Evolutionary conservation across 108 stramenopile species (phyloP), one percentile per base, ranked within the genome.

Genomic region (Parmales sp.): DNA sequence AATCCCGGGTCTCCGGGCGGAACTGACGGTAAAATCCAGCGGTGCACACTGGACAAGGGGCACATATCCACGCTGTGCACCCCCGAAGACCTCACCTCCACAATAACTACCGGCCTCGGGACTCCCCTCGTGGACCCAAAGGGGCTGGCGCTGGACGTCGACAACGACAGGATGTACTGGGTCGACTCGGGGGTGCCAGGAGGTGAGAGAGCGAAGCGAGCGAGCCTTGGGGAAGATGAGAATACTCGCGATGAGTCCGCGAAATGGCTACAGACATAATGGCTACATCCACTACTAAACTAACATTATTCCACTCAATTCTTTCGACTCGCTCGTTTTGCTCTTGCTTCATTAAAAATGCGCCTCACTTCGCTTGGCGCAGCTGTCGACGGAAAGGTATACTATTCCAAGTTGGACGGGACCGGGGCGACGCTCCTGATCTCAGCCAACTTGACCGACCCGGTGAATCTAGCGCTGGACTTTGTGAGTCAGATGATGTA

Each of bases 341-440:
- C n/a, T n/a, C n/a, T n/a, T n/a, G n/a, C n/a, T n/a, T n/a, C n/a
- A n/a, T n/a, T n/a, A n/a, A n/a, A n/a, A n/a, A n/a, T n/a, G n/a
- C n/a, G n/a, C n/a, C n/a, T n/a, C n/a, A n/a, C n/a, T n/a, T n/a
- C n/a, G n/a, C n/a, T n/a, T 46, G 28, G 34, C 13, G 28, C 66
- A 28, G 66, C 37, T 1, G 45, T 28, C 1, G 66, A 67, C 34
- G 66, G 66, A 16, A 46, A 48, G 45, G 66, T 67, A 13, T 67
- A n/a, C 45, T 16, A 1, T 11, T 37, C 45, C 9, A 48, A 67
- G n/a, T 26, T 67, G 0, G 66, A 67, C 66, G 66, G 66, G 23
- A 45, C 28, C 1, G n/a, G 29, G 25, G 66, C 45, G 18, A 31
- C 45, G 22, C 23, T 41, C 39, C 44, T 45, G 28, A 44, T 67